These are phyloP conservation scores for Anthracocystis walkeri DNA, from an alignment of 1,284 basidiomycete species.

Conservation along the genomic window DNA sequence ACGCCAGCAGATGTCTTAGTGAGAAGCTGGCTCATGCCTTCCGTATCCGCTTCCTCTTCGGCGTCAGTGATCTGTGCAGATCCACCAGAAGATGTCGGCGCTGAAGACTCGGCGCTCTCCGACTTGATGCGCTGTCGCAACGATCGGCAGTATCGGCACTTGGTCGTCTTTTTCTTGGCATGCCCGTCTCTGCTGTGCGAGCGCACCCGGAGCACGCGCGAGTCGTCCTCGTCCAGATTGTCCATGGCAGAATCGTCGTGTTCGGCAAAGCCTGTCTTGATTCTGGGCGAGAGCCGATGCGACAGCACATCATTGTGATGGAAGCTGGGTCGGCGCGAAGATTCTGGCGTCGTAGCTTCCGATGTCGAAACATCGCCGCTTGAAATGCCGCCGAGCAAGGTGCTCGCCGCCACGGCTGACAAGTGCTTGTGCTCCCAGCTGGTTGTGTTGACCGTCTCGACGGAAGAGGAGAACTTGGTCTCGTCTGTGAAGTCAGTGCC, in stretches of 20 bases:
- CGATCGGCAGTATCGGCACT: slow-evolving; percentile 47
- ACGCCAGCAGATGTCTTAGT: background rate
- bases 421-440: slow-evolving; percentile 28
- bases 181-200: slow-evolving; percentile 46
- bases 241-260: slow-evolving; percentile 12
- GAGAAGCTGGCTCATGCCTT: slow-evolving; percentile 1
- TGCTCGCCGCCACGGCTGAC: slow-evolving; percentile 3
- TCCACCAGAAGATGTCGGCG: slow-evolving; percentile 31
- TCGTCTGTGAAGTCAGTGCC: slow-evolving; percentile 25
- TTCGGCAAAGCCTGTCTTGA: slow-evolving; percentile 20
- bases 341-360: slow-evolving; percentile 46
- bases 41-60: slow-evolving; percentile 30
- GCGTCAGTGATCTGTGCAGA: slow-evolving; percentile 47
- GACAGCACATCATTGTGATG: slow-evolving; percentile 18
- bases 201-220: slow-evolving; percentile 21
- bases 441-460: slow-evolving; percentile 40
- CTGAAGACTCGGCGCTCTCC: slow-evolving; percentile 22
- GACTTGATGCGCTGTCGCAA: slow-evolving; percentile 38
- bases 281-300: slow-evolving; percentile 18
- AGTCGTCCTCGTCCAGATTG: slow-evolving; percentile 34
- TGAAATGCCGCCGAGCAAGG: slow-evolving; percentile 22
- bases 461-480: slow-evolving; percentile 41
- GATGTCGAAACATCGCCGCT: slow-evolving; percentile 37
- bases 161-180: slow-evolving; percentile 50
- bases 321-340: slow-evolving; percentile 46